Conservation (phyloP, 2,329 filamentous ascomycete genomes). For the Teratosphaeria epicoccoides region DNA sequence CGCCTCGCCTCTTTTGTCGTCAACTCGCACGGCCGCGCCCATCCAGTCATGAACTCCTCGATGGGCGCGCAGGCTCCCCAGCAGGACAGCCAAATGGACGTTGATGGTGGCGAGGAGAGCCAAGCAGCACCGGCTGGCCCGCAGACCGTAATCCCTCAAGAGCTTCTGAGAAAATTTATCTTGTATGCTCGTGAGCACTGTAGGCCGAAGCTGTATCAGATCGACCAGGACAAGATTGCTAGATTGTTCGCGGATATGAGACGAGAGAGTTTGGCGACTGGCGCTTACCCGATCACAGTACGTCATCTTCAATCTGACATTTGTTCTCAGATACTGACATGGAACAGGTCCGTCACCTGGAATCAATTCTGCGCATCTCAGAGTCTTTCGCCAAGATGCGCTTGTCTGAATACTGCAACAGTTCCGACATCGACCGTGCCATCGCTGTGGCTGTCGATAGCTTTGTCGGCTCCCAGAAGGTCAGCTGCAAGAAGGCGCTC, state of each 20-base stretch:
- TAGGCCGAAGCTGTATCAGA: constrained; percentile 86
- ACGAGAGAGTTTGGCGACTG: constrained; percentile 81
- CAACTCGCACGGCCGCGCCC: constrained; percentile 82
- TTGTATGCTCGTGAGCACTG: constrained; percentile 86
- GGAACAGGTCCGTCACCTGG: constrained; percentile 77
- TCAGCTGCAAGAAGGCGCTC: constrained; percentile 94
- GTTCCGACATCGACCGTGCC: constrained; percentile 87
- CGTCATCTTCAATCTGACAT: constrained; percentile 32
- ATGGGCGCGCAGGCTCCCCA: constrained; percentile 26
- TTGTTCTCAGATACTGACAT: constrained; percentile 12
- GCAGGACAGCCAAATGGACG: constrained; percentile 50
- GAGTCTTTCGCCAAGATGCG: constrained; percentile 97
- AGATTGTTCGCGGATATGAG: constrained; percentile 94
- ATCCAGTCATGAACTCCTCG: constrained; percentile 46
- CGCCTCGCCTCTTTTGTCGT: constrained; percentile 90
- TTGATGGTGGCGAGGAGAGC: constrained; percentile 36
- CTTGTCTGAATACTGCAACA: constrained; percentile 85
- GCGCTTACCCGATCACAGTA: constrained; percentile 96
- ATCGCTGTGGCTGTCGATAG: constrained; percentile 95
- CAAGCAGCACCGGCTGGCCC: constrained; percentile 31
- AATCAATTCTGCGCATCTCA: constrained; percentile 92
- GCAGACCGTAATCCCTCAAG: constrained; percentile 72
- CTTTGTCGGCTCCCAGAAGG: constrained; percentile 92
- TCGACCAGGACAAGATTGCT: constrained; percentile 94
- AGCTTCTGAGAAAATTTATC: constrained; percentile 90